Conservation (phyloP, 1,284 basidiomycete genomes). For the Ceratobasidium sp. region DNA sequence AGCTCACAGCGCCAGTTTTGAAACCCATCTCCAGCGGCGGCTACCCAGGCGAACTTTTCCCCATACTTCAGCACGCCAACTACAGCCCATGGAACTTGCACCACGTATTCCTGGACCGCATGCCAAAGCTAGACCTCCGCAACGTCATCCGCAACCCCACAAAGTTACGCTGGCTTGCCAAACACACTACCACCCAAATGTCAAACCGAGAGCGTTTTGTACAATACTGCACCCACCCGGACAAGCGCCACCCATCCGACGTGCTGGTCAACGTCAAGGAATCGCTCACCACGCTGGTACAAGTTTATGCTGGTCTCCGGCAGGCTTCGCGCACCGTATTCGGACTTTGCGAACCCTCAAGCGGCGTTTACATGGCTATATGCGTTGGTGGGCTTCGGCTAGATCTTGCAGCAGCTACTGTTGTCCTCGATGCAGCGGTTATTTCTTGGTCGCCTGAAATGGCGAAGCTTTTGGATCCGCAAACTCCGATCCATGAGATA, state of each 20-base stretch:
- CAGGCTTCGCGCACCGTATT: not conserved
- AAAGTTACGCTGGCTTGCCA: constrained; percentile 7
- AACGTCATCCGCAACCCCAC: constrained; percentile 7
- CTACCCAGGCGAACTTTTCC: constrained; percentile 9
- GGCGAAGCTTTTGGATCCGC: not conserved
- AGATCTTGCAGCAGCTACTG: constrained; percentile 12
- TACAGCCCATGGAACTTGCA: constrained; percentile 32
- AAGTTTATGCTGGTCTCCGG: constrained; percentile 20
- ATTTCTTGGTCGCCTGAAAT: constrained; percentile 3
- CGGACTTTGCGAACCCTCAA: constrained; percentile 1
- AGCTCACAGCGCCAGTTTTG: not conserved
- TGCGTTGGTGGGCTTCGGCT: constrained; percentile 21
- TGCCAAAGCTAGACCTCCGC: constrained; percentile 23
- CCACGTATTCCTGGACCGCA: constrained; percentile 19
- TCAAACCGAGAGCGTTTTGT: constrained; percentile 20
- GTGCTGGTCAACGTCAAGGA: constrained; percentile 33
- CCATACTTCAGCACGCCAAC: constrained; percentile 7
- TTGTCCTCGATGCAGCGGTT: constrained; percentile 19
- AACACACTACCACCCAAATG: constrained; percentile 14
- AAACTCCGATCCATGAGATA: not conserved
- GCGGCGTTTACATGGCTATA: constrained; percentile 1
- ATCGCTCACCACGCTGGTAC: constrained; percentile 1
- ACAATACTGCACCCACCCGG: constrained; percentile 4
- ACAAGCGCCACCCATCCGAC: constrained; percentile 11
- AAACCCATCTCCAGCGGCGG: constrained; percentile 1